phyloP scores from a whole-genome alignment of 345 rosid genomes.

The Eucalyptus curtisii region DNA sequence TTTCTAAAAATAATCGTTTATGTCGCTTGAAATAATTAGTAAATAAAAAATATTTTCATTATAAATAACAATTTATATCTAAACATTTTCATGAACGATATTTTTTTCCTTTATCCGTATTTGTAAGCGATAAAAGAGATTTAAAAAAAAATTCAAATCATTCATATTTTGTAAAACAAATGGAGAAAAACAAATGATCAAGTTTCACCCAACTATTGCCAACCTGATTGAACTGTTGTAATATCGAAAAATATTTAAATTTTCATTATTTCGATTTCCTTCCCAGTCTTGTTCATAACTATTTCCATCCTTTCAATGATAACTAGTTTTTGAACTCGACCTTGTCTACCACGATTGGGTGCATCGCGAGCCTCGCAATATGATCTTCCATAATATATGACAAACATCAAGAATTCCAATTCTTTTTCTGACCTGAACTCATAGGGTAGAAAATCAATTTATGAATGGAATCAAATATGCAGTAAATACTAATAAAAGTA shows the following conservation, averaged over 20 bases:
- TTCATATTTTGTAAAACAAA: neutral
- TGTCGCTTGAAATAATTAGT: neutral
- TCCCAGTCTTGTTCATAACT: neutral
- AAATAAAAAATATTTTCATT: neutral
- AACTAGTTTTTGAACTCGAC: neutral
- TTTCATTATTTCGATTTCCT: neutral
- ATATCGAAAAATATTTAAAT: neutral
- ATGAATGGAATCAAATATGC: neutral
- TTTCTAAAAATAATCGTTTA: neutral
- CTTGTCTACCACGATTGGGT: neutral
- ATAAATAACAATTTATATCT: neutral
- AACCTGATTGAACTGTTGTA: neutral
- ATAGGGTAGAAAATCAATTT: neutral
- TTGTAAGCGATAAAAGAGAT: rapidly evolving
- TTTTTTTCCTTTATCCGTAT: neutral
- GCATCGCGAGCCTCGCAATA: neutral
- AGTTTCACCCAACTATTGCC: neutral
- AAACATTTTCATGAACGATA: rapidly evolving
- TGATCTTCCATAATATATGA: neutral
- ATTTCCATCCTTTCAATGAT: neutral
- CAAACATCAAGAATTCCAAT: neutral
- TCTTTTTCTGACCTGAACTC: neutral
- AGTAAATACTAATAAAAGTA: neutral
- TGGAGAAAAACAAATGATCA: neutral
- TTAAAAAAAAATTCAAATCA: neutral